A percentile compares a stretch with the other conserved stretches of the same genome.
These are phyloP conservation scores for Neurospora hispaniola DNA, from an alignment of 495 filamentous ascomycete species.

Conservation along the genomic window DNA sequence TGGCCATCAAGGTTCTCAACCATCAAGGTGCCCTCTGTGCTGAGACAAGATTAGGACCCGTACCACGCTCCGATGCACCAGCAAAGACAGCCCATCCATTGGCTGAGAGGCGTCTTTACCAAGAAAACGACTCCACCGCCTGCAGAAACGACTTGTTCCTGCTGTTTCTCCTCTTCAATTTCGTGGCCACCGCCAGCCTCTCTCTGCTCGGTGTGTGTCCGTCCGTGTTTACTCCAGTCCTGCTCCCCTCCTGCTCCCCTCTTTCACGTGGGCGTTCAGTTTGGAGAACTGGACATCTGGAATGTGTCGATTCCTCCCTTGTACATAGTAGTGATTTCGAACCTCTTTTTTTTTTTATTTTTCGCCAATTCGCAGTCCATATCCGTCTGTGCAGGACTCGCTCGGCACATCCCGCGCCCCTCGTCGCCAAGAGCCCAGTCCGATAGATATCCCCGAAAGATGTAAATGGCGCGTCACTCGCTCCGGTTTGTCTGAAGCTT, in stretches of 20 bases:
- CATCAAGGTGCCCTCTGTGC: not conserved
- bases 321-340: not conserved
- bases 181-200: not conserved
- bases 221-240: not conserved
- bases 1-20: not conserved
- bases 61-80: not conserved
- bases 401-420: not conserved
- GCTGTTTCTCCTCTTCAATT: not conserved
- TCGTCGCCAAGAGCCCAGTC: not conserved
- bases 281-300: not conserved
- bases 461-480: not conserved
- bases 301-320: not conserved
- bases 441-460: not conserved
- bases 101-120: not conserved
- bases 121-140: not conserved
- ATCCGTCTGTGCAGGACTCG: not conserved
- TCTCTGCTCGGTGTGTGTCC: not conserved
- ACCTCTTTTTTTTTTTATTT: not conserved
- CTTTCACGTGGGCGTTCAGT: not conserved
- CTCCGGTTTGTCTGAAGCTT: not conserved
- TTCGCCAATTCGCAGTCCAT: not conserved
- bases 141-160: constrained; percentile 1
- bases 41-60: not conserved
- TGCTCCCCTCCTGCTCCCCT: not conserved
- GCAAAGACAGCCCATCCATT: not conserved